Evolutionary conservation across 2,329 filamentous ascomycete genomes (phyloP).

Genomic region (Penicillium sp.): DNA sequence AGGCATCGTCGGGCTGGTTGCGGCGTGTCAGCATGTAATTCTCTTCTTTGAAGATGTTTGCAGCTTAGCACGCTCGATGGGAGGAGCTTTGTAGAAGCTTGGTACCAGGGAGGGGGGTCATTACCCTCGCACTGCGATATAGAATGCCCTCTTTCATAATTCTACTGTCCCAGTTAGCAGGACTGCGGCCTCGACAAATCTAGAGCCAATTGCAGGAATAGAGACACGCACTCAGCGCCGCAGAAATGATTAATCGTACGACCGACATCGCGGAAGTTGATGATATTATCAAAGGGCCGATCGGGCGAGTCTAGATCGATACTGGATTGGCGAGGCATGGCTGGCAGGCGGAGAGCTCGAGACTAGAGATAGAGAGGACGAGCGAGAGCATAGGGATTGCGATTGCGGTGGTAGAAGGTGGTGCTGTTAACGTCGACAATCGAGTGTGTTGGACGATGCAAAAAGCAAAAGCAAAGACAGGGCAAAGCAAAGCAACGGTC

Average conservation of each 20-base stretch:
- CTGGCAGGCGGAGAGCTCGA: background rate
- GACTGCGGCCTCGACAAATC: background rate
- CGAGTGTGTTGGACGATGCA: background rate
- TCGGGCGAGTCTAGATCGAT: conserved; percentile 38
- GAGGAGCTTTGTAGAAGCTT: background rate
- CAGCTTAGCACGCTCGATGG: background rate
- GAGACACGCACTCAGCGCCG: conserved; percentile 53
- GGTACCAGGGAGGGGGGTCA: conserved; percentile 30
- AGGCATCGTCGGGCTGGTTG: conserved; percentile 66
- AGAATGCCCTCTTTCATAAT: conserved; percentile 63
- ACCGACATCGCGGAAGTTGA: conserved; percentile 79
- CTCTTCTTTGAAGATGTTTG: no score
- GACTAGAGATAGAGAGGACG: background rate
- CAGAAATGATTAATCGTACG: conserved; percentile 64
- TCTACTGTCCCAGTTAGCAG: conserved; percentile 27
- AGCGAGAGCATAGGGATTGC: background rate
- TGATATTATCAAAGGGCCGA: conserved; percentile 57
- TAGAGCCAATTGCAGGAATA: background rate
- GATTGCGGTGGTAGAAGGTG: background rate
- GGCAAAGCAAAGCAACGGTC: background rate
- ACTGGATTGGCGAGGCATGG: conserved; percentile 30
- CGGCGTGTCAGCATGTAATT: background rate
- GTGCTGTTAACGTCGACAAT: background rate
- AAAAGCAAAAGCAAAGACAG: background rate
- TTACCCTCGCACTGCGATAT: conserved; percentile 68